Percentiles rank a stretch among this genome's conserved stretches.
Evolutionary conservation across 768 basidiomycete genomes (phyloP).

Genomic region (Crassisporium funariophilum): DNA sequence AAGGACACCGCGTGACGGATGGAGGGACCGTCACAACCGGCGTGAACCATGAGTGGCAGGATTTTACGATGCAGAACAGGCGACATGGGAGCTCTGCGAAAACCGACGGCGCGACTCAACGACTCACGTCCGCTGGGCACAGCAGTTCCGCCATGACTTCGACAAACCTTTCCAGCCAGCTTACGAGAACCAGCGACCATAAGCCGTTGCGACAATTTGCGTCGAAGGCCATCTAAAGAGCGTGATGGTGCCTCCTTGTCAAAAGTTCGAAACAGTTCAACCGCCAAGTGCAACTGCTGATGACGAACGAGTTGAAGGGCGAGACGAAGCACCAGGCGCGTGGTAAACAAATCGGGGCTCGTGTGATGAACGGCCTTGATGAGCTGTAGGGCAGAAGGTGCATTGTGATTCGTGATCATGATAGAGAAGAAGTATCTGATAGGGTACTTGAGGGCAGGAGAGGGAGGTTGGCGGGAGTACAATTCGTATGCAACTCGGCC

Average conservation of each 20-base stretch:
- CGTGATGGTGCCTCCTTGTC: conserved; percentile 18
- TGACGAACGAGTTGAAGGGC: conserved; percentile 41
- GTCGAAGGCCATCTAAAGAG: conserved; percentile 30
- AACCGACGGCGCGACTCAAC: conserved; percentile 25
- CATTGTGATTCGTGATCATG: conserved; percentile 39
- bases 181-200: conserved; percentile 31
- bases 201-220: conserved; percentile 31
- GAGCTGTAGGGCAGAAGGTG: conserved; percentile 37
- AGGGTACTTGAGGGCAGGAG: conserved; percentile 39
- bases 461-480: conserved; percentile 36
- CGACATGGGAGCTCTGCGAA: conserved; percentile 23
- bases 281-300: conserved; percentile 40
- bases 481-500: conserved; percentile 35
- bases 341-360: conserved; percentile 42
- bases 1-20: conserved; percentile 38
- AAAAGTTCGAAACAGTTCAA: conserved; percentile 28
- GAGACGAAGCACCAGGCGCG: conserved; percentile 39
- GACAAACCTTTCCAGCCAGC: conserved; percentile 24
- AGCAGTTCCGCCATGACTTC: neutral
- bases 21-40: conserved; percentile 24
- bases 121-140: conserved; percentile 20
- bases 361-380: conserved; percentile 39
- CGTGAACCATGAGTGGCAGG: conserved; percentile 24
- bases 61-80: conserved; percentile 20
- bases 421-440: conserved; percentile 47